These are phyloP conservation scores for Neoarthrinium moseri DNA, from an alignment of 2,329 filamentous ascomycete genomes.

Conservation along the genomic window DNA sequence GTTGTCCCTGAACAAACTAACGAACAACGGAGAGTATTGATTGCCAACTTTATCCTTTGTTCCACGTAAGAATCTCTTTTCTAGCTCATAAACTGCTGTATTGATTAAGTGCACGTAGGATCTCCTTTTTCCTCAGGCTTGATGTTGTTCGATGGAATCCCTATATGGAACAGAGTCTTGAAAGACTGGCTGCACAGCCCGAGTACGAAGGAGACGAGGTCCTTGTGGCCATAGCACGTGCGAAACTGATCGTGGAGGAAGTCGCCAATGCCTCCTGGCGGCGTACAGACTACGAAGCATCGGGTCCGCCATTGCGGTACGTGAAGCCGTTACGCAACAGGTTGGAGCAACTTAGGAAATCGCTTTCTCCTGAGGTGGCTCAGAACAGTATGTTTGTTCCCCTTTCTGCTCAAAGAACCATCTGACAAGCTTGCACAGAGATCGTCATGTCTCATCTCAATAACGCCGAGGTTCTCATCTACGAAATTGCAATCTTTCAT, in stretches of 20 bases:
- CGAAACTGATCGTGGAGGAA: constrained; percentile 21
- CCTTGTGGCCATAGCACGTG: constrained; percentile 33
- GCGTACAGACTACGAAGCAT: constrained; percentile 15
- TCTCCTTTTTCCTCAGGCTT: constrained; percentile 21
- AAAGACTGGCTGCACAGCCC: constrained; percentile 40
- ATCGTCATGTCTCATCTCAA: constrained; percentile 33
- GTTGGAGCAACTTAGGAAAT: constrained; percentile 21
- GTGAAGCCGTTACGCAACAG: constrained; percentile 26
- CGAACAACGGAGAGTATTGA: constrained; percentile 17
- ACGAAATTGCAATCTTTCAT: constrained; percentile 30
- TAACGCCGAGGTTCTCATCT: constrained; percentile 34
- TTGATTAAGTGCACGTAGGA: constrained; percentile 15
- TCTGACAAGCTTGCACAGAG: constrained; percentile 21
- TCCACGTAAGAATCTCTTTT: background rate
- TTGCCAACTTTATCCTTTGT: constrained; percentile 12
- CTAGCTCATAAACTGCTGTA: background rate
- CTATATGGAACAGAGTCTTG: constrained; percentile 57
- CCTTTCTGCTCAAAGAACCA: background rate
- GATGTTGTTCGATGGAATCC: constrained; percentile 51
- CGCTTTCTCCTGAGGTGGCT: constrained; percentile 19
- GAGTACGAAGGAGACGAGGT: constrained; percentile 50
- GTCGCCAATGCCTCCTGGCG: constrained; percentile 20
- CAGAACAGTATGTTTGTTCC: constrained; percentile 28
- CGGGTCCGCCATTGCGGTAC: constrained; percentile 21
- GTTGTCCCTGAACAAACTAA: constrained; percentile 10